A percentile compares a stretch with the other conserved stretches of the same genome.
These are phyloP conservation scores for Termitomyces heimii DNA, from an alignment of 768 basidiomycete species.

Conservation along the genomic window DNA sequence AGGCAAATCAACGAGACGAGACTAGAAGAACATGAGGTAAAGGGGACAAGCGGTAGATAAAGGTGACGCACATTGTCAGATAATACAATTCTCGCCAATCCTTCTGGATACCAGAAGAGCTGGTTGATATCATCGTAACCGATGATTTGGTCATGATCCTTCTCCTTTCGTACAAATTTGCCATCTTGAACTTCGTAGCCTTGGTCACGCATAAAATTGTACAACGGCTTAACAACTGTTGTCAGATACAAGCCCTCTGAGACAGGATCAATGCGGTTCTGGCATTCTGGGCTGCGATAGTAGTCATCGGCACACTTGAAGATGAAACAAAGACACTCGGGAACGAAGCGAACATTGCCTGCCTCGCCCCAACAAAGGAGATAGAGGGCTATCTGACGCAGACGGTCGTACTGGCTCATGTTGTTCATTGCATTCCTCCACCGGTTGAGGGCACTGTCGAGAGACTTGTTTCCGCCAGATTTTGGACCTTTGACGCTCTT, in stretches of 20 bases:
- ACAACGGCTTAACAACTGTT: conserved; percentile 89
- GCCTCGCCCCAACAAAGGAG: conserved; percentile 98
- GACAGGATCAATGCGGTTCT: conserved; percentile 88
- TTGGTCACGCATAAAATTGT: conserved; percentile 94
- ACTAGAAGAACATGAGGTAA: conserved; percentile 35
- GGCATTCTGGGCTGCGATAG: conserved; percentile 96
- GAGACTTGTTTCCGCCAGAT: conserved; percentile 60
- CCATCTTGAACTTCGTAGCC: conserved; percentile 95
- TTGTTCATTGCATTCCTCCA: conserved; percentile 99
- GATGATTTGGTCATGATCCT: conserved; percentile 91
- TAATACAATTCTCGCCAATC: conserved; percentile 87
- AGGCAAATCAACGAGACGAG: conserved; percentile 85
- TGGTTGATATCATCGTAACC: conserved; percentile 99
- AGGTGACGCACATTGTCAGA: conserved; percentile 64
- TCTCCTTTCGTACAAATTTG: conserved; percentile 91
- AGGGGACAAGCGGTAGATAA: background rate
- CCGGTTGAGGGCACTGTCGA: conserved; percentile 88
- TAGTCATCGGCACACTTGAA: conserved; percentile 99
- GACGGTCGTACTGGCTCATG: conserved; percentile 98
- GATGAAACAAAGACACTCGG: conserved; percentile 97
- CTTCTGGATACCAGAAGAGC: conserved; percentile 99
- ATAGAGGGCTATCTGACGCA: conserved; percentile 94
- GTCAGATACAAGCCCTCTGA: conserved; percentile 93
- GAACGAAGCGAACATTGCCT: conserved; percentile 94
- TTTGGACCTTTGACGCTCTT: conserved; percentile 69